phyloP scores from a whole-genome alignment of 2,329 filamentous ascomycete species.

The Alternaria viburni region DNA sequence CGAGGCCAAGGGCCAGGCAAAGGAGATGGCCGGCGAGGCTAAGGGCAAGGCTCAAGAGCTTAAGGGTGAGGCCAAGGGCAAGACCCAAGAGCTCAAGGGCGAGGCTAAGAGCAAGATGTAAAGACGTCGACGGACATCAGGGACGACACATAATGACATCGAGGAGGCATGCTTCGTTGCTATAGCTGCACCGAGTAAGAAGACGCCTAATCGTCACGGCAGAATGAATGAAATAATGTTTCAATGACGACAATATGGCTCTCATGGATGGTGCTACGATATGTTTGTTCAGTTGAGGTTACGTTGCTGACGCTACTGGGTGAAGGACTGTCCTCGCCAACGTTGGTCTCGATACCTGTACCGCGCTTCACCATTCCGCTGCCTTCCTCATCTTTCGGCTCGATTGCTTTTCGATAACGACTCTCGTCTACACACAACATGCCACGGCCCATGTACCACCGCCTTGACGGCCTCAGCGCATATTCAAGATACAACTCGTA shows the following conservation, averaged over 20 bases:
- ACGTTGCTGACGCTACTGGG: neutral
- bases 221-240: conserved; percentile 10
- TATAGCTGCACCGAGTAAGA: neutral
- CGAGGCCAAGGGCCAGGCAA: conserved; percentile 51
- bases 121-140: neutral
- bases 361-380: neutral
- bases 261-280: neutral
- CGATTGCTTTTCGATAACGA: neutral
- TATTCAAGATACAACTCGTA: neutral
- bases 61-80: conserved; percentile 52
- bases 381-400: neutral
- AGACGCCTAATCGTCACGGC: neutral
- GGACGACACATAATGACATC: conserved; percentile 1
- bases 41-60: conserved; percentile 56
- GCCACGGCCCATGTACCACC: neutral
- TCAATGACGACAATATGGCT: neutral
- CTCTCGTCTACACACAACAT: neutral
- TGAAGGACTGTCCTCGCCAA: neutral
- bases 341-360: neutral
- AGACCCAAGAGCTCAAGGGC: conserved; percentile 50
- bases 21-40: conserved; percentile 48
- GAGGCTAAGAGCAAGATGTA: conserved; percentile 57
- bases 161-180: neutral
- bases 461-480: neutral
- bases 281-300: neutral